A percentile compares a stretch with the other conserved stretches of the same genome.
Evolutionary conservation across 345 rosid species (phyloP).

Genomic region (Pistacia atlantica): DNA sequence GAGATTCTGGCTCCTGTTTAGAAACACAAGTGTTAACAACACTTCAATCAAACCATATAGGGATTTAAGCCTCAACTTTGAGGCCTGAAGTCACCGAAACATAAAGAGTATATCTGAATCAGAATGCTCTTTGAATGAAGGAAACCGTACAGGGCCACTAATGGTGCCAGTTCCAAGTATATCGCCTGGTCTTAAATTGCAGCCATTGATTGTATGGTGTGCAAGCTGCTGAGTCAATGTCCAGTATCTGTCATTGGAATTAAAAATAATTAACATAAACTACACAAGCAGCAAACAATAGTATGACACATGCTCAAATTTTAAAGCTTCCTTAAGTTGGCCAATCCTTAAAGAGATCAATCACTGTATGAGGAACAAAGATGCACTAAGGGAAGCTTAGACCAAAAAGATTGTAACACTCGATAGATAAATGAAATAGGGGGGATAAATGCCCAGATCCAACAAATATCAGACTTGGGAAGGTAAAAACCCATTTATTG

Average conservation of each 20-base stretch:
- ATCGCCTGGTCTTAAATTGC: constrained; percentile 97
- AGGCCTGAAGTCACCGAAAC: not conserved
- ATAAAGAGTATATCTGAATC: not conserved
- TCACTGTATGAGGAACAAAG: not conserved
- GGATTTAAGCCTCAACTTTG: not conserved
- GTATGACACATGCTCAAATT: not conserved
- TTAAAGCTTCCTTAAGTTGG: not conserved
- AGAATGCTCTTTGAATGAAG: not conserved
- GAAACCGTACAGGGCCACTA: constrained; percentile 80
- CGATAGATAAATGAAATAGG: not conserved
- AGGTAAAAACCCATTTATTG: not conserved
- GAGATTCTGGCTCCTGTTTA: constrained; percentile 80
- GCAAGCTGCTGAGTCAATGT: constrained; percentile 93
- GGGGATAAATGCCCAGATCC: not conserved
- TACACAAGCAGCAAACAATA: not conserved
- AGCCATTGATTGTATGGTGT: constrained; percentile 94
- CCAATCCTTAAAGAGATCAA: not conserved
- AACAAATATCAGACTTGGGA: not conserved
- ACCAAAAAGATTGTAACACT: not conserved
- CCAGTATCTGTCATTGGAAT: constrained; percentile 68
- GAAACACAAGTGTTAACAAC: constrained; percentile 18
- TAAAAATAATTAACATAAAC: constrained; percentile 6
- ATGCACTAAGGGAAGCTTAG: not conserved
- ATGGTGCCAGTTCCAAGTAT: constrained; percentile 94
- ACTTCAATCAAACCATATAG: not conserved